phyloP scores from a whole-genome alignment of 129 eudicot genomes.

The Tagetes patula region DNA sequence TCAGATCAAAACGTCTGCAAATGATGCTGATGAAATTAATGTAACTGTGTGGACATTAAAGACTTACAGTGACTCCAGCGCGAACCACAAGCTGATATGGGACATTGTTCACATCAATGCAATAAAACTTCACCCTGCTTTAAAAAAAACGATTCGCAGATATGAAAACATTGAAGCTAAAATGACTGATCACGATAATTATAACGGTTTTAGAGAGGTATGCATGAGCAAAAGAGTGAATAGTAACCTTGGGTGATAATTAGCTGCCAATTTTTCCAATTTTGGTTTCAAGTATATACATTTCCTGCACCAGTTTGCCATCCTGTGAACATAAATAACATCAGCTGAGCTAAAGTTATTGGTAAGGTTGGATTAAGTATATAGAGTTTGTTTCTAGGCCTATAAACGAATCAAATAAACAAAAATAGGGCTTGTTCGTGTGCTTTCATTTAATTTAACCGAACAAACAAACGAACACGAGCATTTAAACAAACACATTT shows the following conservation, averaged over 20 bases:
- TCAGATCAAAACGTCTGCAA: conserved; percentile 23
- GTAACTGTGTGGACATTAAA: background rate
- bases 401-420: background rate
- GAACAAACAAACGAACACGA: no score
- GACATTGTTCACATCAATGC: conserved; percentile 73
- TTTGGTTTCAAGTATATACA: conserved; percentile 89
- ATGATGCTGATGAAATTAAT: background rate
- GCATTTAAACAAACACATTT: no score
- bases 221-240: no score
- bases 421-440: no score
- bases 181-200: background rate
- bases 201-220: background rate
- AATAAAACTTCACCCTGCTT: conserved; percentile 60
- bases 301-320: conserved; percentile 94
- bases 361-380: no score
- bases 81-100: conserved; percentile 73
- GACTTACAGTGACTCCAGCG: conserved; percentile 83
- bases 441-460: no score
- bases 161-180: background rate
- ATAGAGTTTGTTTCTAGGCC: no score
- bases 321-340: conserved; percentile 51
- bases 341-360: conserved; percentile 12
- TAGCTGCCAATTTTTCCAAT: conserved; percentile 82
- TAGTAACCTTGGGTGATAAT: conserved; percentile 62
- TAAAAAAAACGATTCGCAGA: background rate